These are phyloP conservation scores for Elymus sibiricus DNA, from an alignment of 176 grass and related monocot species.

Conservation along the genomic window DNA sequence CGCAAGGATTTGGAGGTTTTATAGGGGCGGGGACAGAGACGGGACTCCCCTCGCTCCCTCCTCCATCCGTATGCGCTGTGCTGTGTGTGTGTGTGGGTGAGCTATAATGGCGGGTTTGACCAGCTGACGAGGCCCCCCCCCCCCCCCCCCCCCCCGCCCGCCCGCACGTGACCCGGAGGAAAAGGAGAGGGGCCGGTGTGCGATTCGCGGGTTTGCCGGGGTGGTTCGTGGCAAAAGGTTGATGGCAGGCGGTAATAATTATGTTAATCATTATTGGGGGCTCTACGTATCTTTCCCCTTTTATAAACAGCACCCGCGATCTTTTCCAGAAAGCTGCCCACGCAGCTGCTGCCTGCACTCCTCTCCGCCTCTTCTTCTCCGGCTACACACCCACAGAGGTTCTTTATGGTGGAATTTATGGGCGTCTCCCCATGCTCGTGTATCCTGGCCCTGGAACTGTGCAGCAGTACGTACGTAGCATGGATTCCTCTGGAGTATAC, in stretches of 20 bases:
- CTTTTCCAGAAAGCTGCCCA: conserved; percentile 52
- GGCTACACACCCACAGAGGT: background rate
- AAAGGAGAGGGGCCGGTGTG: background rate
- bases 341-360: background rate
- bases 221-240: background rate
- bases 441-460: background rate
- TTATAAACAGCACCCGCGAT: conserved; percentile 59
- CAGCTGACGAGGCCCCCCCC: conserved; percentile 33
- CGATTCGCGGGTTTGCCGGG: background rate
- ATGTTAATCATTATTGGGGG: conserved; percentile 60
- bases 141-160: background rate
- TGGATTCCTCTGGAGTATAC: too few species aligned
- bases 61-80: background rate
- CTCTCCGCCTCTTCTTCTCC: background rate
- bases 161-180: conserved; percentile 45
- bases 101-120: conserved; percentile 66
- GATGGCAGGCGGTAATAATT: conserved; percentile 42
- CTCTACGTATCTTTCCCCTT: conserved; percentile 56
- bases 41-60: background rate
- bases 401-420: background rate
- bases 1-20: conserved; percentile 12
- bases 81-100: conserved; percentile 13
- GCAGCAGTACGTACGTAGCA: background rate
- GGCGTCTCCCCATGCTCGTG: background rate
- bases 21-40: conserved; percentile 23